These are phyloP conservation scores for Tolypocladium endophyticum DNA, from an alignment of 2,329 filamentous ascomycete species.

Conservation along the genomic window DNA sequence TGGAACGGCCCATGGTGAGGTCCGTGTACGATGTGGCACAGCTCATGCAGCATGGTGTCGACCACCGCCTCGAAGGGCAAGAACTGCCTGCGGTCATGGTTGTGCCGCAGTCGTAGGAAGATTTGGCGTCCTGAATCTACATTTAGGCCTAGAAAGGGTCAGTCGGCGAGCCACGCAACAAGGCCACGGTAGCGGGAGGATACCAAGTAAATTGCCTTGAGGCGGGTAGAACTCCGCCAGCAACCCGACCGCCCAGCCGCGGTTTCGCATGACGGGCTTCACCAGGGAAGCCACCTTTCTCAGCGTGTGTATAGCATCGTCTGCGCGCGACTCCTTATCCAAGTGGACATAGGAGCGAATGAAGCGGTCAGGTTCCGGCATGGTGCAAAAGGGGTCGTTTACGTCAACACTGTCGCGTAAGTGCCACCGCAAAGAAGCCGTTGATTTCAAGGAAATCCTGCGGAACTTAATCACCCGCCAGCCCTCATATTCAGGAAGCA, in stretches of 20 bases:
- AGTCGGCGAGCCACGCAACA: not conserved
- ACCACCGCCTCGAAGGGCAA: conserved; percentile 68
- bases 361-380: conserved; percentile 25
- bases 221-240: conserved; percentile 80
- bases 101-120: conserved; percentile 69
- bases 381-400: not conserved
- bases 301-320: conserved; percentile 49
- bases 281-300: conserved; percentile 79
- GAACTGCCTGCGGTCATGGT: conserved; percentile 65
- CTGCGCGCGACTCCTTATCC: conserved; percentile 31
- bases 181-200: too few species aligned
- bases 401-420: too few species aligned
- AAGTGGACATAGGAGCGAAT: conserved; percentile 40
- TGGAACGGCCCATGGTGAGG: conserved; percentile 79
- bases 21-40: conserved; percentile 77
- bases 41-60: conserved; percentile 90
- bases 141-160: conserved; percentile 51
- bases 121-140: conserved; percentile 68
- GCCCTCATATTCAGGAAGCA: not conserved
- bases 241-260: conserved; percentile 67
- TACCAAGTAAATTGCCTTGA: conserved; percentile 60
- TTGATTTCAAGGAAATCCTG: too few species aligned
- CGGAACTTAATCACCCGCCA: not conserved
- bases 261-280: conserved; percentile 88
- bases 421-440: not conserved